Evolutionary conservation across 2,329 filamentous ascomycete species (phyloP).

Genomic region (Magnaporthiopsis poae): DNA sequence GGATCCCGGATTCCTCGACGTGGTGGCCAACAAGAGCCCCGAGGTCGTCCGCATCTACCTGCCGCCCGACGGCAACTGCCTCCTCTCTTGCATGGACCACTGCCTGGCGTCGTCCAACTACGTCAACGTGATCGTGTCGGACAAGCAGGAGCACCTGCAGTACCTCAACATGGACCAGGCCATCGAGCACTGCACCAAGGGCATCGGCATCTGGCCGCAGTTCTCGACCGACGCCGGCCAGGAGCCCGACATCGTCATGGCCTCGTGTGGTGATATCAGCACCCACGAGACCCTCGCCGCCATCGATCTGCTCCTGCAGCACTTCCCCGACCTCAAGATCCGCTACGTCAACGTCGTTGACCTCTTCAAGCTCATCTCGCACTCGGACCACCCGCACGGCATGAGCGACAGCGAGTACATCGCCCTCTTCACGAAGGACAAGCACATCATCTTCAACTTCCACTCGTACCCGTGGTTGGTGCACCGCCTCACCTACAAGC

Average conservation of each 20-base stretch:
- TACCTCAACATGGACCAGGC: conserved; percentile 66
- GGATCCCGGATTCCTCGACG: conserved; percentile 69
- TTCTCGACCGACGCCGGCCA: conserved; percentile 59
- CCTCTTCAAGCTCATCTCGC: conserved; percentile 67
- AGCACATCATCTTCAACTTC: conserved; percentile 73
- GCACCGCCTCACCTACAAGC: conserved; percentile 66
- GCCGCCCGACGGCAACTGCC: conserved; percentile 68
- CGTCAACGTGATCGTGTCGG: conserved; percentile 70
- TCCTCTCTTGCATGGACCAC: conserved; percentile 67
- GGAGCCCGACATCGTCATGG: conserved; percentile 68
- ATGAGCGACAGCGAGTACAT: conserved; percentile 56
- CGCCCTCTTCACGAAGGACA: conserved; percentile 61
- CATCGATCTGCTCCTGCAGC: conserved; percentile 60
- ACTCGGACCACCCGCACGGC: conserved; percentile 63
- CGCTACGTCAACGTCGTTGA: conserved; percentile 74
- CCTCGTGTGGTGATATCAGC: conserved; percentile 63
- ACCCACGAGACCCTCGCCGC: conserved; percentile 68
- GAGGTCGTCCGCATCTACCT: conserved; percentile 74
- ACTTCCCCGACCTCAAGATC: conserved; percentile 63
- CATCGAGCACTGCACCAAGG: conserved; percentile 67
- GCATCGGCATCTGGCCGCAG: conserved; percentile 67
- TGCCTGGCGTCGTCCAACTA: conserved; percentile 66
- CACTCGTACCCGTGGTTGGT: conserved; percentile 75
- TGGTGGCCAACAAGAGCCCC: conserved; percentile 69
- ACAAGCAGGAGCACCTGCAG: conserved; percentile 71